These are phyloP conservation scores for Rhizopogon vinicolor DNA, from an alignment of 768 basidiomycete genomes.

Conservation along the genomic window DNA sequence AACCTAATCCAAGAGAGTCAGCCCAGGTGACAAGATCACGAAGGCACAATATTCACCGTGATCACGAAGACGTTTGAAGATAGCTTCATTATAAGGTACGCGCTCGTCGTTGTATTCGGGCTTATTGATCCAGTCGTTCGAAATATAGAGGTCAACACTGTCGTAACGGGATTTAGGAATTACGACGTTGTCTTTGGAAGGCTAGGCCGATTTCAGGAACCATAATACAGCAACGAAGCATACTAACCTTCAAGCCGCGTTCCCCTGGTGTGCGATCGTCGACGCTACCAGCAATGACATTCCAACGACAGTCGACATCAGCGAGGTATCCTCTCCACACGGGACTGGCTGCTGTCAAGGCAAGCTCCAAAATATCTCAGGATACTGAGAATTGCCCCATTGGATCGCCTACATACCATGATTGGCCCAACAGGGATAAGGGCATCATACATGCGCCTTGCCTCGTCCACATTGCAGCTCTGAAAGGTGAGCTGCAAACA, in stretches of 20 bases:
- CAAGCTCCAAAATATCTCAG: conserved; percentile 56
- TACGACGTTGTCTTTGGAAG: conserved; percentile 63
- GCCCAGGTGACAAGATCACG: neutral
- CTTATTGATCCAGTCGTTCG: conserved; percentile 79
- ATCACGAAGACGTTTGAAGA: conserved; percentile 66
- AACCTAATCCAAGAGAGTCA: conserved; percentile 41
- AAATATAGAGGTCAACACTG: conserved; percentile 92
- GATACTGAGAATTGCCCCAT: neutral
- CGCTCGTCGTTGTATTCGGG: conserved; percentile 92
- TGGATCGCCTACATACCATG: conserved; percentile 51
- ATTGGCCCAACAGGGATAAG: conserved; percentile 93
- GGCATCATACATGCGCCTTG: conserved; percentile 92
- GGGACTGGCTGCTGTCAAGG: conserved; percentile 91
- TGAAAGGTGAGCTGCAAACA: conserved; percentile 98
- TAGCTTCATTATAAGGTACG: conserved; percentile 71
- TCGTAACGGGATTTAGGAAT: conserved; percentile 99
- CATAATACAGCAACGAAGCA: conserved; percentile 4
- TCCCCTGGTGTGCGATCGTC: conserved; percentile 97
- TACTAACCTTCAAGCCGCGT: conserved; percentile 71
- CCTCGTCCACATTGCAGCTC: conserved; percentile 90
- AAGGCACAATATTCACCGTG: conserved; percentile 51
- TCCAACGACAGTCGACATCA: conserved; percentile 98
- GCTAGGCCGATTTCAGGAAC: conserved; percentile 43
- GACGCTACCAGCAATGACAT: conserved; percentile 97
- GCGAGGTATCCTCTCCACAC: conserved; percentile 92